A percentile compares a stretch with the other conserved stretches of the same genome.
These are phyloP conservation scores for Aspergillus sp. DNA, from an alignment of 2,329 filamentous ascomycete genomes.

Conservation along the genomic window DNA sequence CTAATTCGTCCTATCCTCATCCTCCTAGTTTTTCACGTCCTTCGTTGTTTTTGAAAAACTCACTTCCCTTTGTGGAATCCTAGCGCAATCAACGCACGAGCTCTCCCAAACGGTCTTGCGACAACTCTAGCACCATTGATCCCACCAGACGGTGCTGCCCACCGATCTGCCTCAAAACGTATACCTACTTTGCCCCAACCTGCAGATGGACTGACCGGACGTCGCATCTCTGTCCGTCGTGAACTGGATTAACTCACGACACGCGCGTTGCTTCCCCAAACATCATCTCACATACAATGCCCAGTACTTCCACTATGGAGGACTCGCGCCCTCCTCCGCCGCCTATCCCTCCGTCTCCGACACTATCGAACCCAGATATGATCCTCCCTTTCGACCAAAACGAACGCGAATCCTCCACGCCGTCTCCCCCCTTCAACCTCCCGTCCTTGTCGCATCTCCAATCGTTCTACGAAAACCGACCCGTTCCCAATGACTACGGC, in stretches of 20 bases:
- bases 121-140: neutral
- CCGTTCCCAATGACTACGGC: conserved; percentile 10
- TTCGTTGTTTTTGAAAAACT: neutral
- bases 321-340: conserved; percentile 16
- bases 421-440: conserved; percentile 52
- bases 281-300: conserved; percentile 3
- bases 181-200: neutral
- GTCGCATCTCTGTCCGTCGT: neutral
- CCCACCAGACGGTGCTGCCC: neutral
- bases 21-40: neutral
- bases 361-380: conserved; percentile 91
- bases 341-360: conserved; percentile 67
- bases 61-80: too few relatives aligned
- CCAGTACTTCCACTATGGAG: conserved; percentile 11
- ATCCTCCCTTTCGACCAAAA: conserved; percentile 75
- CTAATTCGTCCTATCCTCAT: neutral
- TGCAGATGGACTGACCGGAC: neutral
- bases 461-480: conserved; percentile 30
- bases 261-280: neutral
- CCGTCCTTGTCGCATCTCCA: conserved; percentile 44
- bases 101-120: too few relatives aligned
- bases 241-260: neutral
- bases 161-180: neutral
- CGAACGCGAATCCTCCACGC: conserved; percentile 45
- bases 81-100: too few relatives aligned